These are phyloP conservation scores for Pseudevernia furfuracea DNA, from an alignment of 495 filamentous ascomycete species.

Conservation along the genomic window DNA sequence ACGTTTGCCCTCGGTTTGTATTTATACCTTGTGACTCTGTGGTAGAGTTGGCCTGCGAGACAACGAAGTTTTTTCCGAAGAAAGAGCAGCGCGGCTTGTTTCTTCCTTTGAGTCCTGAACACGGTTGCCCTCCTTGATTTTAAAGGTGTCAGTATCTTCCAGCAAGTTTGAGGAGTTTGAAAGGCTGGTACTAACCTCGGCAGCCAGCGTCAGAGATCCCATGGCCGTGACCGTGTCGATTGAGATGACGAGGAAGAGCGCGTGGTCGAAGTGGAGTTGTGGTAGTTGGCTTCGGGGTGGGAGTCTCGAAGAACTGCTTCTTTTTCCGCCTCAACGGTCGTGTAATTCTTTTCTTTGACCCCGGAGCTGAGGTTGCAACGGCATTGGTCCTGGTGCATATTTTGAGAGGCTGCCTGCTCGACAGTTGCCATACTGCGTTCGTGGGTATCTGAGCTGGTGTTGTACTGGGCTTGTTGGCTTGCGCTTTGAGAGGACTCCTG, in stretches of 20 bases:
- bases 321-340: neutral
- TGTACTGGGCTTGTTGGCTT: too few relatives aligned
- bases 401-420: neutral
- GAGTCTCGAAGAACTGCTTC: neutral
- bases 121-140: too few relatives aligned
- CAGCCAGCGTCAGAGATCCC: neutral
- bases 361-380: neutral
- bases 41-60: too few relatives aligned
- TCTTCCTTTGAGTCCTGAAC: too few relatives aligned
- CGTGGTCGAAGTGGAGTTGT: neutral
- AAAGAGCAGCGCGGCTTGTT: too few relatives aligned
- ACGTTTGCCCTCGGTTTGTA: too few relatives aligned
- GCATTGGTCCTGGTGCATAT: neutral
- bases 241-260: neutral
- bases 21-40: too few relatives aligned
- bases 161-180: neutral
- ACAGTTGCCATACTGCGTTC: neutral
- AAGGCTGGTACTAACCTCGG: neutral
- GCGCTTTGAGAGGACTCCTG: too few relatives aligned
- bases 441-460: neutral
- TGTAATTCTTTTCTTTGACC: neutral
- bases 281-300: neutral
- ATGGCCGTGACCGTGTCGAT: neutral
- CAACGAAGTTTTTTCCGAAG: too few relatives aligned
- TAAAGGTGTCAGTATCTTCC: neutral